Base-by-base conservation (phyloP, 179 eudicot species). In the Amaranthus tricolor region DNA sequence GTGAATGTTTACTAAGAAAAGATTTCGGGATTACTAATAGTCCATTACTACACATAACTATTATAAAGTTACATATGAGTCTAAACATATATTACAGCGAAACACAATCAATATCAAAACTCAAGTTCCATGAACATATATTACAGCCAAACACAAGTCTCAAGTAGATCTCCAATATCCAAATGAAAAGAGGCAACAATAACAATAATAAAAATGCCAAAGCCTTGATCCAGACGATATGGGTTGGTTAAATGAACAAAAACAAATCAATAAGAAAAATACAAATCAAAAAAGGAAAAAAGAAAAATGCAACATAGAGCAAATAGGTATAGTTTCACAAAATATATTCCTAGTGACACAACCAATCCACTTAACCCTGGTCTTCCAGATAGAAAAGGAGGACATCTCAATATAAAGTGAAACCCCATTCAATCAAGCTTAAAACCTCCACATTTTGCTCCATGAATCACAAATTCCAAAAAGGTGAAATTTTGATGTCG, bases 351-450 rank as follows among this genome's bases (percentile, higher is more conserved):
- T 24, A 24, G 1, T 24, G 31, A 24, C 31, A 24, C 20, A 57
- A 5, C 19, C 64, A 61, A 61, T 61, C 44, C 19, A 61, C 45
- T 21, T 6, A 61, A 59, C 72, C 80, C 58, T 78, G 80, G 72
- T 78, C 76, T 58, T 43, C 31, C 31, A 17, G 10, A 16, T 40
- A 58, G 31, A 24, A 24, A 24, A 24, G 31, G 31, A 24, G 0
- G 0, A 24, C 31, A 24, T 24, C 31, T 24, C 31, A 47, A 15
- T 14, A 20, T 40, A 43, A 65, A 74, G 24, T 75, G 40, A 64
- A 53, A 54, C 44, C 59, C 51, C 52, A 5, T 5, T 53, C 72
- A 74, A 63, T 24, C 73, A 76, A 76, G 74, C 50, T 68, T 62
- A 59, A 68, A 43, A 16, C 51, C 48, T 53, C 24, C 70, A 31